Conservation (phyloP, 2,329 filamentous ascomycete genomes). For the Arthroderma sp. region DNA sequence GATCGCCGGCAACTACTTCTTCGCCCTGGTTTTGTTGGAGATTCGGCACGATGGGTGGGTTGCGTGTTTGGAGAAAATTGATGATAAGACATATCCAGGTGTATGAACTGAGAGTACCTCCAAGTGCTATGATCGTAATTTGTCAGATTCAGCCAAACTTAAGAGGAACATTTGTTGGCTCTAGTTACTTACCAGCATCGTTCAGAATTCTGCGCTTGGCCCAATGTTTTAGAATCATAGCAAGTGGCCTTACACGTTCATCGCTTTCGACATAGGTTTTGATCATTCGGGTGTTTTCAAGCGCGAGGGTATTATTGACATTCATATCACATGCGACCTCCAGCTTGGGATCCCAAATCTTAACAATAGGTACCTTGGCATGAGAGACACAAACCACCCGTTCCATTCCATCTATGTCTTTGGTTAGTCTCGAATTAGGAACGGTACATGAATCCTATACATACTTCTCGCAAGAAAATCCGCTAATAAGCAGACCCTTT, state of each 20-base stretch:
- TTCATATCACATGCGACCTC: conserved; percentile 92
- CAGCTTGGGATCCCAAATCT: conserved; percentile 93
- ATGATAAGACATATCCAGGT: conserved; percentile 99
- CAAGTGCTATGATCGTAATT: conserved; percentile 49
- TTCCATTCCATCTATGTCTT: conserved; percentile 71
- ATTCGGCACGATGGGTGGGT: conserved; percentile 70
- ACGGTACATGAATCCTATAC: conserved; percentile 21
- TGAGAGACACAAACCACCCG: conserved; percentile 88
- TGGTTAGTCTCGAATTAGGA: conserved; percentile 10
- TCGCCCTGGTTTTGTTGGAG: conserved; percentile 56
- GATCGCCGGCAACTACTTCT: conserved; percentile 48
- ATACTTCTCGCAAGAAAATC: conserved; percentile 72
- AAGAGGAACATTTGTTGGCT: not conserved
- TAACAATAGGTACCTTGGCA: conserved; percentile 95
- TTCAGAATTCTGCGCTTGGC: conserved; percentile 85
- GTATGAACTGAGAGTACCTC: conserved; percentile 91
- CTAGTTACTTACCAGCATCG: conserved; percentile 63
- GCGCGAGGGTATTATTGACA: conserved; percentile 87
- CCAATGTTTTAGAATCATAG: conserved; percentile 98
- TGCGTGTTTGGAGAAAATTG: conserved; percentile 80
- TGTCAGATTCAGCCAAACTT: not conserved
- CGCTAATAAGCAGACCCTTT: conserved; percentile 81
- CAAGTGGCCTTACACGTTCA: conserved; percentile 74
- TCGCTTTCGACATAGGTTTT: conserved; percentile 93
- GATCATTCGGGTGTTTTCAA: conserved; percentile 97